Evolutionary conservation across 1,284 basidiomycete species (phyloP).

Genomic region (Ganoderma leucocontextum): DNA sequence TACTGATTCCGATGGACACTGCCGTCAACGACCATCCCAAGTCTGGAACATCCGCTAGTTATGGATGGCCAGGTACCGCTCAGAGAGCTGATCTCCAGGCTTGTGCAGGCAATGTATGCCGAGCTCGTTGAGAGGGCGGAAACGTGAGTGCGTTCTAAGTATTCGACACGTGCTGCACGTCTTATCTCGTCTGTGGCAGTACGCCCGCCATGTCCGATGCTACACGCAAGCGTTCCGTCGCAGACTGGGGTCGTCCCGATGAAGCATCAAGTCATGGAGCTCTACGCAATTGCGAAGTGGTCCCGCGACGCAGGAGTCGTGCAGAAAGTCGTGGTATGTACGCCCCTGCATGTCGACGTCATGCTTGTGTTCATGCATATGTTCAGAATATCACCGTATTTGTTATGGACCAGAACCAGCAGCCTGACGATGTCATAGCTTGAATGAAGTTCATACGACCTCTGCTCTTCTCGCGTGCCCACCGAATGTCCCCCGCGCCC

Average conservation of each 20-base stretch:
- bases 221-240: slow-evolving; percentile 83
- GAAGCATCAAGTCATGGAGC: slow-evolving; percentile 89
- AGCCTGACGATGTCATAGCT: slow-evolving; percentile 78
- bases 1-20: slow-evolving; percentile 25
- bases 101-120: slow-evolving; percentile 83
- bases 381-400: slow-evolving; percentile 83
- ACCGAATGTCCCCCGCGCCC: slow-evolving; percentile 19
- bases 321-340: slow-evolving; percentile 82
- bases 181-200: slow-evolving; percentile 48
- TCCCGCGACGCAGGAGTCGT: slow-evolving; percentile 80
- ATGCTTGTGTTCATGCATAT: slow-evolving; percentile 17
- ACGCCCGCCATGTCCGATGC: slow-evolving; percentile 85
- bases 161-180: slow-evolving; percentile 13
- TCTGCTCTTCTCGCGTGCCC: slow-evolving; percentile 70
- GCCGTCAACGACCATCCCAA: slow-evolving; percentile 54
- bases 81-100: slow-evolving; percentile 77
- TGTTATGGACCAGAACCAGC: slow-evolving; percentile 83
- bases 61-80: slow-evolving; percentile 79
- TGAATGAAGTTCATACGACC: slow-evolving; percentile 73
- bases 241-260: slow-evolving; percentile 87
- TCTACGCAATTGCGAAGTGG: slow-evolving; percentile 90
- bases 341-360: background rate
- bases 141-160: slow-evolving; percentile 63
- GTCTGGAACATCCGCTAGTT: slow-evolving; percentile 77
- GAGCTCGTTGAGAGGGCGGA: slow-evolving; percentile 86